phyloP scores from a whole-genome alignment of 768 basidiomycete species.

The Phylloporus sp. region DNA sequence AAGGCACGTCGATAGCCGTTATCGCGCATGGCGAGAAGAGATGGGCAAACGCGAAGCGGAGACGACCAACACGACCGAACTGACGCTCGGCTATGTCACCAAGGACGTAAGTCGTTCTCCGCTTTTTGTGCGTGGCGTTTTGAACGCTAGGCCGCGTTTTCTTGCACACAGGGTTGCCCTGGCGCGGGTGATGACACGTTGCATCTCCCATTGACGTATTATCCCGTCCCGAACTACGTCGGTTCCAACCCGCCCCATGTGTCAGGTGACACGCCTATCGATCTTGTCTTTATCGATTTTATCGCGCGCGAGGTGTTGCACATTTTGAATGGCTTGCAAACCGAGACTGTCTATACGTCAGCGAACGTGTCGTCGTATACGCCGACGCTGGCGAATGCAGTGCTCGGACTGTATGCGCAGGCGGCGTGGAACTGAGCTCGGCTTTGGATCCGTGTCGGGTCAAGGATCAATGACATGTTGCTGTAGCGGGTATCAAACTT shows the following conservation, averaged over 20 bases:
- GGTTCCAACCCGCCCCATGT: slow-evolving; percentile 51
- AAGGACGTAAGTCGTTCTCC: slow-evolving; percentile 45
- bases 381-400: slow-evolving; percentile 36
- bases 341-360: slow-evolving; percentile 42
- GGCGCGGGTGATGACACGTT: slow-evolving; percentile 71
- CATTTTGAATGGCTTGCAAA: slow-evolving; percentile 57
- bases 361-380: slow-evolving; percentile 57
- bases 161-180: slow-evolving; percentile 51
- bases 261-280: slow-evolving; percentile 49
- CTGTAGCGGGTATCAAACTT: background rate
- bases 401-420: slow-evolving; percentile 36
- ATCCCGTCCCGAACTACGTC: slow-evolving; percentile 54
- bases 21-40: slow-evolving; percentile 53
- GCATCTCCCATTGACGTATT: slow-evolving; percentile 60
- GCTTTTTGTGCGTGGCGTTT: background rate
- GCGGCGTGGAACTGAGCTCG: slow-evolving; percentile 1
- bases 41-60: slow-evolving; percentile 38
- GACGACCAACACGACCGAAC: slow-evolving; percentile 38
- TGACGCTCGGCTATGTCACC: slow-evolving; percentile 76
- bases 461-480: background rate
- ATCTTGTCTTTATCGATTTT: slow-evolving; percentile 76
- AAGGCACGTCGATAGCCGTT: slow-evolving; percentile 44
- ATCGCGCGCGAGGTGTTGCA: slow-evolving; percentile 49
- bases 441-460: background rate
- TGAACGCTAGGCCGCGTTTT: background rate